phyloP scores from a whole-genome alignment of 169 alveolate species.

The Cryptosporidium felis region DNA sequence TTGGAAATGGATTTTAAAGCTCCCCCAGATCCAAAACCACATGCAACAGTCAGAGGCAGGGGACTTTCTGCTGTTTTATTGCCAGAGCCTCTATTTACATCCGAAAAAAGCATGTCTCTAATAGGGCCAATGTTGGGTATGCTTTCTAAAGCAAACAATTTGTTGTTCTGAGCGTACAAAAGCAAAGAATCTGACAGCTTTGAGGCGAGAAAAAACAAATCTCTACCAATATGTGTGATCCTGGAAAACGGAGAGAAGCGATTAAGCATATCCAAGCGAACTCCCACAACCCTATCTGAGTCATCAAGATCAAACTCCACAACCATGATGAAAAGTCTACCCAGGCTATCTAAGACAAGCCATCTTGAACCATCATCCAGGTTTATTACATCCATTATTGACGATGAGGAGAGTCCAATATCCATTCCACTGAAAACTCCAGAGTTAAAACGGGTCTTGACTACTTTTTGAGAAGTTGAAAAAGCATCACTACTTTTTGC shows the following conservation, averaged over 20 bases:
- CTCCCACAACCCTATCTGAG: not conserved
- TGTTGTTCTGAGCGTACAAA: constrained; percentile 6
- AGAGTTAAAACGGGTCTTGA: not conserved
- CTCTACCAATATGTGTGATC: not conserved
- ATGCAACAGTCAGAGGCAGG: constrained; percentile 31
- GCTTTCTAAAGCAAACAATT: not conserved
- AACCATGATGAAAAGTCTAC: constrained; percentile 48
- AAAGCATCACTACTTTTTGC: not conserved
- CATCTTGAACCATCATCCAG: constrained; percentile 36
- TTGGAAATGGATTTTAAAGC: constrained; percentile 35
- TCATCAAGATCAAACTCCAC: constrained; percentile 6
- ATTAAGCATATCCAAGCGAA: not conserved
- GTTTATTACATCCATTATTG: constrained; percentile 18
- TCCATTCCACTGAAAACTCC: constrained; percentile 18
- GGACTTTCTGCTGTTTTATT: not conserved
- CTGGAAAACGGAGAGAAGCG: constrained; percentile 64
- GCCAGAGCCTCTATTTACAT: not conserved
- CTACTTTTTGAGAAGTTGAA: not conserved
- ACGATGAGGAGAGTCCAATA: constrained; percentile 2
- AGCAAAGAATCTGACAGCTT: constrained; percentile 47
- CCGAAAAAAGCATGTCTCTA: constrained; percentile 13
- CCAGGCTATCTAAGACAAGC: constrained; percentile 41
- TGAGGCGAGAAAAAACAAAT: constrained; percentile 41
- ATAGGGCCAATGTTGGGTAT: constrained; percentile 59
- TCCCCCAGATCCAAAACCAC: constrained; percentile 64